Evolutionary conservation across 371 early-diverging fungal species (phyloP), one percentile per base, ranked within the genome.

Genomic region (Rhizopus sp.): DNA sequence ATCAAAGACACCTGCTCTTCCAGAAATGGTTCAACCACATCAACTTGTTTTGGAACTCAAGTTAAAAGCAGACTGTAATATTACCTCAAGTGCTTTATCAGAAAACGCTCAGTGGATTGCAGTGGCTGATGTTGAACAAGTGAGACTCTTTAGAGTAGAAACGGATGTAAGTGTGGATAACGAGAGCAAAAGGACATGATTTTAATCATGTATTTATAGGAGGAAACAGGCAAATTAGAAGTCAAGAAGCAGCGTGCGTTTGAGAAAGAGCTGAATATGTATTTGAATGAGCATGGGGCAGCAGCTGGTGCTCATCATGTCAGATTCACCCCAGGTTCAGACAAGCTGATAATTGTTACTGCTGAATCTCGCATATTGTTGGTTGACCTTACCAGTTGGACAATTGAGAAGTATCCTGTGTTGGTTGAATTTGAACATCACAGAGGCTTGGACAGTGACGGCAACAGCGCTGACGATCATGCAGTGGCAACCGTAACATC

Each of bases 21-120:
- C 72, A 33, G 80, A 85, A 53, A 61, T 88, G 59, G 65, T 85
- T 10, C 75, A 85, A 69, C 82, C 85, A 44, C 87, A 88, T 58
- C 78, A 81, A 51, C 77, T 82, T 13, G 72, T 85, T 46, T 61
- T 88, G 53, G 83, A 84, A 57, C 78, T 90, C 62, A 81, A 82
- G 51, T 73, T 88, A 15, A 85, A 81, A 53, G 75, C 75, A 32
- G 83, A 76, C 8, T 73, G 77, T 39, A 86, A 91, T 65, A 76
- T 91, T 38, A 82, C 85, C 5, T 80, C 90, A 33, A 82, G 88
- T 57, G 84, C 90, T 1, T 77, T 97, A 13, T 94, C 97, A 13
- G 80, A 86, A 55, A 85, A 94, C 68, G 96, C 93, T 5, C 65
- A 78, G 10, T 92, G 93, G 88, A 84, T 97, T 57, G 92, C 90